phyloP scores from a whole-genome alignment of 1,139 yeast genomes.

The Hemisphaericaspora xylanilytica region DNA sequence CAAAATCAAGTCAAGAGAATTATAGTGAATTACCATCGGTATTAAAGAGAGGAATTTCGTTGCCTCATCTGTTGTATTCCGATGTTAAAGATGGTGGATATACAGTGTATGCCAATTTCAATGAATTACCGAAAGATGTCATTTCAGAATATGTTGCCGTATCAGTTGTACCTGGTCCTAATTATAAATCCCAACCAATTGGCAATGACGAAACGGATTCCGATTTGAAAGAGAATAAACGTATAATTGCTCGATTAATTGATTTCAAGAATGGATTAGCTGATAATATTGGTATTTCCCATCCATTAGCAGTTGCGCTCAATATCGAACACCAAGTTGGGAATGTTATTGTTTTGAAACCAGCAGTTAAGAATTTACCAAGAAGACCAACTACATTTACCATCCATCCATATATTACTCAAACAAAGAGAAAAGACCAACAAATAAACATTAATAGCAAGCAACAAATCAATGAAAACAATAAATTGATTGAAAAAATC shows the following conservation, averaged over 20 bases:
- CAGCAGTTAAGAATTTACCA: slow-evolving; percentile 40
- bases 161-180: slow-evolving; percentile 57
- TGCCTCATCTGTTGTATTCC: slow-evolving; percentile 47
- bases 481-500: slow-evolving; percentile 18
- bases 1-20: slow-evolving; percentile 20
- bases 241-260: slow-evolving; percentile 55
- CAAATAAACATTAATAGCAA: slow-evolving; percentile 25
- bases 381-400: slow-evolving; percentile 43
- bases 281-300: slow-evolving; percentile 57
- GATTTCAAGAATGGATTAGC: slow-evolving; percentile 27
- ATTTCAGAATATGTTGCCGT: slow-evolving; percentile 51
- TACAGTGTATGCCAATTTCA: slow-evolving; percentile 45
- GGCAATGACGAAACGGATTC: slow-evolving; percentile 12
- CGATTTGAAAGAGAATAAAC: slow-evolving; percentile 36
- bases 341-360: slow-evolving; percentile 51
- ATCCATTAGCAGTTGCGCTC: slow-evolving; percentile 56
- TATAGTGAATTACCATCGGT: slow-evolving; percentile 35
- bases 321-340: slow-evolving; percentile 54
- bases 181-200: slow-evolving; percentile 20
- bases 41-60: slow-evolving; percentile 53
- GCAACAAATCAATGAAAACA: slow-evolving; percentile 29
- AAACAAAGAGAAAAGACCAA: slow-evolving; percentile 30
- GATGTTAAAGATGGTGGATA: slow-evolving; percentile 25
- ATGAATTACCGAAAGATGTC: slow-evolving; percentile 28
- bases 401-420: slow-evolving; percentile 54